Percentiles rank a stretch among this genome's conserved stretches.
phyloP scores from a whole-genome alignment of 2,329 filamentous ascomycete species.

The Paracamarosporium sp. region DNA sequence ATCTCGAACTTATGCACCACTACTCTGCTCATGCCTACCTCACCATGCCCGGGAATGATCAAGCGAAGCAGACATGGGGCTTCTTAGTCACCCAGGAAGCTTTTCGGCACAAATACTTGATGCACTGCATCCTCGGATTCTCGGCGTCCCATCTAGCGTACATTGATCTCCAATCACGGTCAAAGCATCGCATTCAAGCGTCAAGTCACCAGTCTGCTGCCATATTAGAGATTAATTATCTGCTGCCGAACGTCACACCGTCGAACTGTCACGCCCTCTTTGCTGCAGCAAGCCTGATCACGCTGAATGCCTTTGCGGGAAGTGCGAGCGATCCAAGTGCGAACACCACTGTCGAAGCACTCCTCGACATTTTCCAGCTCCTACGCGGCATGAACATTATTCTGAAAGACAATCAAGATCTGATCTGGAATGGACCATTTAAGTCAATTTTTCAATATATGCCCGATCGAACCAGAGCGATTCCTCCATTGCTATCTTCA shows the following conservation, averaged over 20 bases:
- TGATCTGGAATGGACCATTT: constrained; percentile 31
- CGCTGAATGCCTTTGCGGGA: constrained; percentile 35
- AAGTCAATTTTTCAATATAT: constrained; percentile 21
- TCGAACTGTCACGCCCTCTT: constrained; percentile 39
- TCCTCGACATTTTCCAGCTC: constrained; percentile 35
- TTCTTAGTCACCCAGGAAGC: constrained; percentile 43
- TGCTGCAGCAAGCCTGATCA: constrained; percentile 27
- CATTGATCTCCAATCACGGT: constrained; percentile 25
- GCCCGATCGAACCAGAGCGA: constrained; percentile 17
- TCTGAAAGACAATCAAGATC: constrained; percentile 18
- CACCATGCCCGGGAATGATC: constrained; percentile 28
- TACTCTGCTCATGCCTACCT: constrained; percentile 32
- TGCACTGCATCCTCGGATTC: constrained; percentile 48
- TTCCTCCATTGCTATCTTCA: constrained; percentile 24
- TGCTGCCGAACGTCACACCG: constrained; percentile 22
- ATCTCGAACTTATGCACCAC: constrained; percentile 39
- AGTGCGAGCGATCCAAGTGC: constrained; percentile 19
- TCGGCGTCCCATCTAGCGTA: constrained; percentile 45
- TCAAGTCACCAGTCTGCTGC: constrained; percentile 36
- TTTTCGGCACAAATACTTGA: constrained; percentile 41
- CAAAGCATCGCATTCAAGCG: constrained; percentile 31
- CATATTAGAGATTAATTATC: constrained; percentile 27
- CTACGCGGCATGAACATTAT: constrained; percentile 36
- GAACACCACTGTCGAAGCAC: constrained; percentile 23
- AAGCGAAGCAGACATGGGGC: constrained; percentile 40